phyloP scores from a whole-genome alignment of 495 filamentous ascomycete genomes.

The Daldinia childiae region DNA sequence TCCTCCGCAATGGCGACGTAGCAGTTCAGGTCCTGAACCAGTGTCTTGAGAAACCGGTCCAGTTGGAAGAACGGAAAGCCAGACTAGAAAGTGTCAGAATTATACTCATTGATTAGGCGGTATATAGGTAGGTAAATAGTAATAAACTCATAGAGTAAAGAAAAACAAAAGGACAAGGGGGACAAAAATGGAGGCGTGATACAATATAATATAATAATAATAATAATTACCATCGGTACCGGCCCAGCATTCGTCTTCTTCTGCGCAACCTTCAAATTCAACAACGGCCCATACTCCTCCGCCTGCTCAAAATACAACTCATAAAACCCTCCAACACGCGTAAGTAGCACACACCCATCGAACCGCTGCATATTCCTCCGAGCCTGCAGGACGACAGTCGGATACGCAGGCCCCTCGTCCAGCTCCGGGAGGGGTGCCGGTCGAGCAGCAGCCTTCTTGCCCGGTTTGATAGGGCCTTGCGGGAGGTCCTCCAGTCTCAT shows the following conservation, averaged over 20 bases:
- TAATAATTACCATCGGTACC: slow-evolving; percentile 75
- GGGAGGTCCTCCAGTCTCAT: slow-evolving; percentile 72
- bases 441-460: not conserved
- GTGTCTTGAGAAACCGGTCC: slow-evolving; percentile 87
- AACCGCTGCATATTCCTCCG: slow-evolving; percentile 89
- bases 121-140: too few species aligned
- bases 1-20: slow-evolving; percentile 96
- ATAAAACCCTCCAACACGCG: slow-evolving; percentile 93
- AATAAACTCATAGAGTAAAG: too few species aligned
- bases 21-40: slow-evolving; percentile 89
- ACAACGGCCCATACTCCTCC: slow-evolving; percentile 81
- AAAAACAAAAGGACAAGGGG: too few species aligned
- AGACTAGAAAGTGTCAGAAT: slow-evolving; percentile 59
- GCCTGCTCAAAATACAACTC: slow-evolving; percentile 97
- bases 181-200: too few species aligned
- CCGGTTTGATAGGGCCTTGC: slow-evolving; percentile 56
- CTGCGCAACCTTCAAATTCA: slow-evolving; percentile 87
- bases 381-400: slow-evolving; percentile 89
- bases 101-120: too few species aligned
- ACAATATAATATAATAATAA: too few species aligned
- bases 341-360: slow-evolving; percentile 87
- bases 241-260: slow-evolving; percentile 78
- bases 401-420: slow-evolving; percentile 70
- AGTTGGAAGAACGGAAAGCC: slow-evolving; percentile 94
- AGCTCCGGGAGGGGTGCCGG: not conserved